Conservation (phyloP, 345 rosid genomes). For the Tarenaya hassleriana region DNA sequence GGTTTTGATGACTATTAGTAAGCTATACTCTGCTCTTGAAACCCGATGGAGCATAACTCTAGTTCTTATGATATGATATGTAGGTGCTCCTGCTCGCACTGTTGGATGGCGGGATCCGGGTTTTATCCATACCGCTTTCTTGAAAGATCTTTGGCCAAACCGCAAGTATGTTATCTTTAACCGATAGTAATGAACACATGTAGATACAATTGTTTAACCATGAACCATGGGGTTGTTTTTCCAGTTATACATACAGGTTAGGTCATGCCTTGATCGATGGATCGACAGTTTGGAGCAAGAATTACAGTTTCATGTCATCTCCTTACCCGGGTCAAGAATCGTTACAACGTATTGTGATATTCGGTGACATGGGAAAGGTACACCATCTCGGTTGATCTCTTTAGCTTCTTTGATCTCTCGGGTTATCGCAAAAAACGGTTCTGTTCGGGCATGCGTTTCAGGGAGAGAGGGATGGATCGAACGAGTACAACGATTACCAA, state of each 20-base stretch:
- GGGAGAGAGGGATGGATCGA: slow-evolving; percentile 82
- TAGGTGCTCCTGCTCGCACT: slow-evolving; percentile 68
- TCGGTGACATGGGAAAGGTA: slow-evolving; percentile 96
- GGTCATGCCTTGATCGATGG: slow-evolving; percentile 53
- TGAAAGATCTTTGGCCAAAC: slow-evolving; percentile 80
- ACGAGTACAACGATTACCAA: slow-evolving; percentile 64
- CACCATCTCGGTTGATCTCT: slow-evolving; percentile 1
- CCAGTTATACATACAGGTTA: slow-evolving; percentile 54
- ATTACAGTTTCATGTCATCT: slow-evolving; percentile 54
- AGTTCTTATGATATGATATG: slow-evolving; percentile 8
- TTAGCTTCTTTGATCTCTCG: background rate
- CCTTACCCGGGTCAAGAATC: slow-evolving; percentile 95
- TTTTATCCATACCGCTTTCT: slow-evolving; percentile 64
- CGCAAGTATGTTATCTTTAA: slow-evolving; percentile 31
- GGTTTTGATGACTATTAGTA: no score
- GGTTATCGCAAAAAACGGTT: slow-evolving; percentile 6
- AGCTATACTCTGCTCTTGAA: no score
- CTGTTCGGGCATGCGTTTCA: slow-evolving; percentile 26
- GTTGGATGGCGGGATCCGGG: slow-evolving; percentile 94
- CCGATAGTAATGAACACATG: background rate
- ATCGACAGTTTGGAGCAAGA: slow-evolving; percentile 52
- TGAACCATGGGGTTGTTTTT: slow-evolving; percentile 3
- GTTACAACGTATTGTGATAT: slow-evolving; percentile 64
- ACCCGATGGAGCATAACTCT: background rate
- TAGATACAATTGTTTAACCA: slow-evolving; percentile 7